phyloP scores from a whole-genome alignment of 306 rosid genomes.

The Argentina anserina region DNA sequence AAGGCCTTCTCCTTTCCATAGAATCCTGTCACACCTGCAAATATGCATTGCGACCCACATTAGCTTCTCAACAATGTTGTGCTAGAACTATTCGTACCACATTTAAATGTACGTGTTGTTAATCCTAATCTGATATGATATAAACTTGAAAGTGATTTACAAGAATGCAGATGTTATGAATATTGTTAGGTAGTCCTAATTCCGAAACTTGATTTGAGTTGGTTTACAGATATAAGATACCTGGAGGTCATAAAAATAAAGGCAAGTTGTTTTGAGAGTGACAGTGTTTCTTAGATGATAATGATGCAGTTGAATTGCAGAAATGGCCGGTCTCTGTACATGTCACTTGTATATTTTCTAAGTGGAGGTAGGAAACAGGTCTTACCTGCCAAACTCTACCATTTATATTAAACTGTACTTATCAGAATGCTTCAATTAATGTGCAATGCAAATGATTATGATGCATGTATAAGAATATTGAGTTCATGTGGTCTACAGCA shows the following conservation, averaged over 20 bases:
- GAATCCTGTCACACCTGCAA: slow-evolving; percentile 84
- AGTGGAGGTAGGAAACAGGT: slow-evolving; percentile 1
- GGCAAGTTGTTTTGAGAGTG: slow-evolving; percentile 11
- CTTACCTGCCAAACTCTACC: slow-evolving; percentile 8
- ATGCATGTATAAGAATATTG: neutral
- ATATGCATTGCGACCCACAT: neutral
- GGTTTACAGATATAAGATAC: neutral
- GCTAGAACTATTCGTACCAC: neutral
- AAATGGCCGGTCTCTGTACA: neutral
- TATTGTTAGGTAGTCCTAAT: neutral
- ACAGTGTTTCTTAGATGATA: slow-evolving; percentile 7
- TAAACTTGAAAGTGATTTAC: no score
- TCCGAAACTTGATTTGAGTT: neutral
- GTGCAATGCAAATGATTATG: slow-evolving; percentile 7
- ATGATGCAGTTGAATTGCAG: slow-evolving; percentile 3
- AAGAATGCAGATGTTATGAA: no score
- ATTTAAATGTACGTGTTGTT: no score
- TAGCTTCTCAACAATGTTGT: neutral
- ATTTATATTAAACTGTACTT: neutral
- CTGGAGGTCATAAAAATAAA: neutral
- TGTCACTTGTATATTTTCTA: neutral
- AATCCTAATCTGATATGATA: no score
- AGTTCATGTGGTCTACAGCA: slow-evolving; percentile 6
- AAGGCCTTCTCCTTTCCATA: slow-evolving; percentile 87
- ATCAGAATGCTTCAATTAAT: neutral